Evolutionary conservation across 2,329 filamentous ascomycete genomes (phyloP).

Genomic region (Botrytis aclada): DNA sequence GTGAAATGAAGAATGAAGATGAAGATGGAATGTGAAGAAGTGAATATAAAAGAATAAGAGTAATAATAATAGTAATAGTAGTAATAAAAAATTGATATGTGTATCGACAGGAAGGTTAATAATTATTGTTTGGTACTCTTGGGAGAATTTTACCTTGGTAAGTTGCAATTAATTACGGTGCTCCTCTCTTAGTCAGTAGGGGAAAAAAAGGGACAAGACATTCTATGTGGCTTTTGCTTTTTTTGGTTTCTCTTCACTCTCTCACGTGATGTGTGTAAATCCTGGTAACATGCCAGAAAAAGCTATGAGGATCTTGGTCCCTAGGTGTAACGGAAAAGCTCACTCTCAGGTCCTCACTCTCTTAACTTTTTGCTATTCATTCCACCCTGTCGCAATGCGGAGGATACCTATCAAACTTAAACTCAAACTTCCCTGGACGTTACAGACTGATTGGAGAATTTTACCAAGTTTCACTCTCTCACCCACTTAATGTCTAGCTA

Average conservation of each 20-base stretch:
- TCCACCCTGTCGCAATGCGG: too few species aligned
- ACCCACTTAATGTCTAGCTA: background rate
- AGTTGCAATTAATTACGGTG: background rate
- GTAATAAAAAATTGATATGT: background rate
- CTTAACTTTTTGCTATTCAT: background rate
- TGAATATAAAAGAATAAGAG: background rate
- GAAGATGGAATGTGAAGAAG: background rate
- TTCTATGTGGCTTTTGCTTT: background rate
- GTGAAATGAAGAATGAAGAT: too few species aligned
- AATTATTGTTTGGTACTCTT: background rate
- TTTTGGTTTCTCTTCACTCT: background rate
- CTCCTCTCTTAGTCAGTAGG: background rate
- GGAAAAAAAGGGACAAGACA: background rate
- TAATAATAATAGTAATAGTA: background rate
- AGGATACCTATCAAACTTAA: background rate
- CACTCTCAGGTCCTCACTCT: background rate
- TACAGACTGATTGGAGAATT: background rate
- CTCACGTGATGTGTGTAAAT: background rate
- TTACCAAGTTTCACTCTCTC: background rate
- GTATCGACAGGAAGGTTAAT: slow-evolving; percentile 2
- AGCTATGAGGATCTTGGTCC: too few species aligned
- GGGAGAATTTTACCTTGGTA: background rate
- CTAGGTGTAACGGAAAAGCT: background rate
- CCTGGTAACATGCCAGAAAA: background rate
- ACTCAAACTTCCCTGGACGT: background rate